Percentiles rank a stretch among this genome's conserved stretches.
Conservation (phyloP, 495 filamentous ascomycete species). For the Neurospora terricola region DNA sequence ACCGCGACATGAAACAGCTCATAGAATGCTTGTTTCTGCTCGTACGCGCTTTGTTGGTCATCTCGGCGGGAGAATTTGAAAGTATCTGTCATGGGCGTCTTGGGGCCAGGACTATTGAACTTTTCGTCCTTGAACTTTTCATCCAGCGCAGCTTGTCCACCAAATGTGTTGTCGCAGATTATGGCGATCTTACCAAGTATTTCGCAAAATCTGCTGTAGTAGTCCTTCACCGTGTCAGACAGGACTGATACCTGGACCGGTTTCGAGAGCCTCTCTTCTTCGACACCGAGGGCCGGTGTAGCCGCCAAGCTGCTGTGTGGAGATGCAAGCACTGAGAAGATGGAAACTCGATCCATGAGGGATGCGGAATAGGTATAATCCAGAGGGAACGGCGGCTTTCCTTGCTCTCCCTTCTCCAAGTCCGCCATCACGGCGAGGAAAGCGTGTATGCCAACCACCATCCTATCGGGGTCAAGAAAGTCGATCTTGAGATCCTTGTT, state of each 20-base stretch:
- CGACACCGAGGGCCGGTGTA: conserved; percentile 17
- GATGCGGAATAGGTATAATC: conserved; percentile 32
- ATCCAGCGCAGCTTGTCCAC: conserved; percentile 87
- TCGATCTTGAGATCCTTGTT: conserved; percentile 79
- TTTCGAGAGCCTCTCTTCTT: conserved; percentile 52
- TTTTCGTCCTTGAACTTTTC: conserved; percentile 80
- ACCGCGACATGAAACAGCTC: conserved; percentile 93
- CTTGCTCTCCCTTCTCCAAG: conserved; percentile 73
- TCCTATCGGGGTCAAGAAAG: conserved; percentile 89
- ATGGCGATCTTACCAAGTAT: conserved; percentile 92
- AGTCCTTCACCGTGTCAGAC: conserved; percentile 65
- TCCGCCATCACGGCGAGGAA: conserved; percentile 91
- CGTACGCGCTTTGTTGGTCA: conserved; percentile 59
- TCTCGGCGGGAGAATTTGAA: conserved; percentile 81
- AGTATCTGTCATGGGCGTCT: conserved; percentile 87
- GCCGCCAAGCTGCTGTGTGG: conserved; percentile 22
- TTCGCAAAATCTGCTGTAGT: conserved; percentile 85
- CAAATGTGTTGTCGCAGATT: conserved; percentile 92
- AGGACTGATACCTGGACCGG: conserved; percentile 68
- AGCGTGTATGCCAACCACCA: conserved; percentile 89
- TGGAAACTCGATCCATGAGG: conserved; percentile 32
- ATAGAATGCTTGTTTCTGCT: conserved; percentile 91
- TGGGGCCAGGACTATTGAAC: conserved; percentile 73
- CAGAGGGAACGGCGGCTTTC: conserved; percentile 73
- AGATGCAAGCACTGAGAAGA: conserved; percentile 42